A percentile compares a stretch with the other conserved stretches of the same genome.
phyloP scores from a whole-genome alignment of 1,139 yeast species.

The Debaryomyces subglobosus region DNA sequence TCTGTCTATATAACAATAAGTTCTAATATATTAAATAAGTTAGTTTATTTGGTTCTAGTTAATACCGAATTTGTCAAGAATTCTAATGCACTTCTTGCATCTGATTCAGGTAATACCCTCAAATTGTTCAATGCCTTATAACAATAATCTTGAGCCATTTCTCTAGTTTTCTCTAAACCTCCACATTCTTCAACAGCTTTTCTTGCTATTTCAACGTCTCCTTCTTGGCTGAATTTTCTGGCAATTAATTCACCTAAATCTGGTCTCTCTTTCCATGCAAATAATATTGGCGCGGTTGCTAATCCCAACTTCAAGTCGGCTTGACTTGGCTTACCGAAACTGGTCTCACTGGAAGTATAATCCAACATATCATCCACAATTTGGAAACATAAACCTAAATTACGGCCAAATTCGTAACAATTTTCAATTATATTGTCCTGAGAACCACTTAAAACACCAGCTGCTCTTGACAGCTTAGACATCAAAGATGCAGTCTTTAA shows the following conservation, averaged over 20 bases:
- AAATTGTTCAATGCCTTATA: constrained; percentile 73
- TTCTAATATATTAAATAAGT: constrained; percentile 1
- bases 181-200: constrained; percentile 67
- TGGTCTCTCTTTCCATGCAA: constrained; percentile 90
- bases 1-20: constrained; percentile 3
- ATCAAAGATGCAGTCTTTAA: constrained; percentile 92
- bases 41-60: constrained; percentile 66
- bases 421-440: constrained; percentile 73
- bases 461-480: constrained; percentile 93
- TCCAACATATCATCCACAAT: constrained; percentile 96
- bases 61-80: constrained; percentile 81
- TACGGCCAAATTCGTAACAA: constrained; percentile 89
- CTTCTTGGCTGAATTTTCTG: constrained; percentile 77
- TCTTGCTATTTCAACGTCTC: constrained; percentile 83
- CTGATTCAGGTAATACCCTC: constrained; percentile 79
- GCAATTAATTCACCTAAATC: constrained; percentile 81
- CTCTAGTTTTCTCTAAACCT: constrained; percentile 78
- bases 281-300: constrained; percentile 95
- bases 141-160: constrained; percentile 79
- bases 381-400: constrained; percentile 93
- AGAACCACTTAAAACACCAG: constrained; percentile 92
- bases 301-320: constrained; percentile 93
- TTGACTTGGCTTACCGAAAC: constrained; percentile 92
- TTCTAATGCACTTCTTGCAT: constrained; percentile 85
- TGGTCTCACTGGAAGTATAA: constrained; percentile 79